Evolutionary conservation across 768 basidiomycete species (phyloP).

Genomic region (Phlegmacium glaucopus): DNA sequence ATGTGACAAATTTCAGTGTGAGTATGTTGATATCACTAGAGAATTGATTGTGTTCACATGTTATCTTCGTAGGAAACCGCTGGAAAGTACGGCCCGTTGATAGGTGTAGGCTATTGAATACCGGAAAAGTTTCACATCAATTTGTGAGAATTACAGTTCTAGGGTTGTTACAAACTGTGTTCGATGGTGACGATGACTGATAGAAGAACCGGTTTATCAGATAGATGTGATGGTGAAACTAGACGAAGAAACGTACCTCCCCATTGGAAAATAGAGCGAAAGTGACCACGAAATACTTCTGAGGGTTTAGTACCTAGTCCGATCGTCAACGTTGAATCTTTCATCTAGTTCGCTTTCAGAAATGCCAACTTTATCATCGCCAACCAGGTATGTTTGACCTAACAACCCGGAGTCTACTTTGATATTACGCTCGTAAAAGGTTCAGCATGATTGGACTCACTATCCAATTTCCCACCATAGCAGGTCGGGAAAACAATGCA

Average conservation of each 20-base stretch:
- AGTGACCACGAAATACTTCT: constrained; percentile 52
- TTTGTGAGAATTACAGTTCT: not conserved
- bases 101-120: constrained; percentile 55
- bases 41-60: constrained; percentile 33
- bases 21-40: no score
- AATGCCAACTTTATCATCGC: constrained; percentile 50
- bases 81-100: constrained; percentile 58
- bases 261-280: constrained; percentile 58
- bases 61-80: constrained; percentile 56
- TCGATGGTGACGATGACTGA: constrained; percentile 64
- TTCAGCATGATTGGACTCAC: constrained; percentile 25
- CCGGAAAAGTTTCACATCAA: no score
- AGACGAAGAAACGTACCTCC: constrained; percentile 36
- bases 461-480: constrained; percentile 51
- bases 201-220: no score
- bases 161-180: constrained; percentile 36
- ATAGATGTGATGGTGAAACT: not conserved
- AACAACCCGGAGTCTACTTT: constrained; percentile 13
- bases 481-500: constrained; percentile 60
- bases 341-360: no score
- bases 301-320: constrained; percentile 41
- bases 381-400: constrained; percentile 48
- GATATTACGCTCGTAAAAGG: not conserved
- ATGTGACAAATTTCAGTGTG: no score
- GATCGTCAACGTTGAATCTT: no score